Evolutionary conservation across 495 filamentous ascomycete species (phyloP), one percentile per base, ranked within the genome.

Genomic region (Amphirosellinia nigrospora): DNA sequence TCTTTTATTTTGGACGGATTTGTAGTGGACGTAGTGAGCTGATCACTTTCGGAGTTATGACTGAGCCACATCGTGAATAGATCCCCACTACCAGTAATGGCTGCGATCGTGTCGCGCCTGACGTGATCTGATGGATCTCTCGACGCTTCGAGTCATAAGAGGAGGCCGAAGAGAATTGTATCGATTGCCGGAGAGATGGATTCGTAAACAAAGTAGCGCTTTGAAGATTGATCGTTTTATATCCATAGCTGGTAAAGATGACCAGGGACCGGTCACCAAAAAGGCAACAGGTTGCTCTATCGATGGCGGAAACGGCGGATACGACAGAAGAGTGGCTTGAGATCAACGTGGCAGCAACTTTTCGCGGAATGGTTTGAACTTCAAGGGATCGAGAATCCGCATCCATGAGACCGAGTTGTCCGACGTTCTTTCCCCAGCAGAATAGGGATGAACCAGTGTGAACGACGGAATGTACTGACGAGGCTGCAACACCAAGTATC

Each of bases 341-440:
- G 74, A 98, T 94, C 0, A 97, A 84, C 2, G 93, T 94, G 0
- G 92, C 93, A 0, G 93, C 93, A 36, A 98, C 94, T 70, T 91
- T 94, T 48, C 95, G 87, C 15, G 96, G 96, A 1, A 86, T 91
- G 15, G 85, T 85, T 77, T 99, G 96, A 21, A 88, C 82, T 68
- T 94, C 92, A 19, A 97, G 88, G 0, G 94, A 97, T 23, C 93
- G 89, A 46, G 96, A 94, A 79, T 98, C 95, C 15, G 96, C 94
- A 77, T 97, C 96, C 75, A 98, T 91, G 52, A 99, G 83, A 4
- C 96, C 96, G 56, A 99, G 87, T 73, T 99, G 96, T 28, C 96
- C 96, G 72, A 96, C 89, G 72, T 98, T 99, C 79, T 96, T 97
- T 23, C 96, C 96, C 84, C 96, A 99, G 5, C 93, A 97, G 76